Base-by-base conservation (phyloP, 1,284 basidiomycete genomes). In the Boletus albobrunnescens region DNA sequence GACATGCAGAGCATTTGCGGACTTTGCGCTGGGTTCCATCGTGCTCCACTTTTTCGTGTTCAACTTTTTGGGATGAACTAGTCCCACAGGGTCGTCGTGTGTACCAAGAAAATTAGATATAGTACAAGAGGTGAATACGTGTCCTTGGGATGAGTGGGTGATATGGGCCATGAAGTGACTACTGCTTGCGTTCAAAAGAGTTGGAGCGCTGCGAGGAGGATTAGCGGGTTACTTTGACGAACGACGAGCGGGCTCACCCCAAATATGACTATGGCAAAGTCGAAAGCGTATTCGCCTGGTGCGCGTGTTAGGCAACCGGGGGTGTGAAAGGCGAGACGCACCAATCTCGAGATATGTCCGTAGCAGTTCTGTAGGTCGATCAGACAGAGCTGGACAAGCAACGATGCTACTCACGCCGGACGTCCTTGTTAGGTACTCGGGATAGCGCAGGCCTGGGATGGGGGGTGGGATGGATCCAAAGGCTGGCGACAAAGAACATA, bases 1-100 rank as follows among this genome's bases (percentile, higher is more conserved):
- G 23, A 40, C 17, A n/a, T 52, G 24, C 67, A 96, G 93, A 60
- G 94, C 94, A 22, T 99, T 99, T 62, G 94, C 90, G 36, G 96
- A 99, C 66, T 99, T 97, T 63, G 87, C 91, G 24, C 72, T 96
- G 42, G 94, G 94, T 14, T 95, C 93, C 1, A 84, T 99, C 52
- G 83, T 98, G 36, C 76, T 99, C 42, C 95, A 99, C 71, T 95
- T 98, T 74, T 99, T 99, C 67, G 94, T 96, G 46, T 97, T 87
- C 79, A 98, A 97, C 72, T 99, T 97, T 78, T 77, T 92, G 8
- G 90, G 90, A 57, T 91, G 69, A 73, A 41, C 23, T 12, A 14
- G 12, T 23, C 28, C 8, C 19, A 46, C n/a, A n/a, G n/a, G n/a
- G n/a, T n/a, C n/a, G n/a, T 16, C 17, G 13, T 20, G 41, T 35